Evolutionary conservation across 768 basidiomycete species (phyloP).

Genomic region (Glaciozyma martinii): DNA sequence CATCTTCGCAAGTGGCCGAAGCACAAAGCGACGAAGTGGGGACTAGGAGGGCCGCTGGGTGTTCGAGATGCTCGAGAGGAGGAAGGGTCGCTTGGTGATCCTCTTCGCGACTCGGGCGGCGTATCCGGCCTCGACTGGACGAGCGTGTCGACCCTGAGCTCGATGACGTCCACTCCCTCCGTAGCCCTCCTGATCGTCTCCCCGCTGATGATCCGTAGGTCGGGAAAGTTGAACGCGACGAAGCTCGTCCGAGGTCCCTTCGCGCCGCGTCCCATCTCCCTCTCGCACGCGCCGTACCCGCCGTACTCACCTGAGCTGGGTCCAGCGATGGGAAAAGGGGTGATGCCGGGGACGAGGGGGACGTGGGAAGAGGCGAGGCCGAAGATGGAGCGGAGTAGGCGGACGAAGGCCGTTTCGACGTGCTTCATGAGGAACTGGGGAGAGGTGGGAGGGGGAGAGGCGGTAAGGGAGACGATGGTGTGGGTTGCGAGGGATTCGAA

Average conservation of each 20-base stretch:
- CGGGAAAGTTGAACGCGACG: conserved; percentile 27
- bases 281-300: conserved; percentile 27
- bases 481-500: conserved; percentile 30
- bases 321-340: conserved; percentile 6
- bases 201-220: conserved; percentile 14
- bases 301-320: conserved; percentile 25
- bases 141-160: conserved; percentile 67
- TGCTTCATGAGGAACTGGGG: conserved; percentile 32
- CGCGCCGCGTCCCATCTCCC: conserved; percentile 20
- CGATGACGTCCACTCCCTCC: conserved; percentile 77
- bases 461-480: conserved; percentile 32
- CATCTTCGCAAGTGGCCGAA: conserved; percentile 64
- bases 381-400: conserved; percentile 29
- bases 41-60: conserved; percentile 44
- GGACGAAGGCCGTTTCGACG: conserved; percentile 32
- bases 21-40: conserved; percentile 65
- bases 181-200: conserved; percentile 36
- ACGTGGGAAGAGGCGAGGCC: conserved; percentile 28
- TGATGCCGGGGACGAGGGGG: conserved; percentile 19
- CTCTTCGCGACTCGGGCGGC: neutral
- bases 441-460: conserved; percentile 17
- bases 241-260: conserved; percentile 25
- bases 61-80: neutral
- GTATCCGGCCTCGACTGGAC: conserved; percentile 16
- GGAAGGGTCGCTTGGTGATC: conserved; percentile 3